A percentile compares a stretch with the other conserved stretches of the same genome.
Conservation (phyloP, 805 yeast species). For the Starmera amethionina region DNA sequence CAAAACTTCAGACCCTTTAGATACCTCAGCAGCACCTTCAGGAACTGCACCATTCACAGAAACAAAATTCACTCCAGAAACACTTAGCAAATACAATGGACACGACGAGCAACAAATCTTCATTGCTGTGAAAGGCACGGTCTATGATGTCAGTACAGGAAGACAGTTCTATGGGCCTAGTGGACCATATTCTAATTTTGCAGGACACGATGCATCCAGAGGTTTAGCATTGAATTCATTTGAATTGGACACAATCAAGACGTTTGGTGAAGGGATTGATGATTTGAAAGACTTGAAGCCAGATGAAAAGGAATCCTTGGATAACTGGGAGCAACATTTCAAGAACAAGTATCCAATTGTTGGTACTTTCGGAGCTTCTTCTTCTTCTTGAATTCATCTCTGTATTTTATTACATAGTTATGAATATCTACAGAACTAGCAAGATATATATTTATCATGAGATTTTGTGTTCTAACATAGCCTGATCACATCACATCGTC, state of each 20-base stretch:
- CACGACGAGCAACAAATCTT: slow-evolving; percentile 70
- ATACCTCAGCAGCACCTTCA: slow-evolving; percentile 4
- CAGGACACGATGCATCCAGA: slow-evolving; percentile 92
- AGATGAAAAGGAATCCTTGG: slow-evolving; percentile 56
- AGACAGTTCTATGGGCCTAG: slow-evolving; percentile 90
- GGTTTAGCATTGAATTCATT: slow-evolving; percentile 87
- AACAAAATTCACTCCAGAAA: slow-evolving; percentile 59
- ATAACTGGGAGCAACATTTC: slow-evolving; percentile 82
- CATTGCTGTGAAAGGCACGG: slow-evolving; percentile 77
- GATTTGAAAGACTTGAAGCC: slow-evolving; percentile 47
- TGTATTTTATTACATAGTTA: no score
- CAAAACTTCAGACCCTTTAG: slow-evolving; percentile 14
- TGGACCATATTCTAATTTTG: slow-evolving; percentile 90
- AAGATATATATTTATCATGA: no score
- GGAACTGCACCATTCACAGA: slow-evolving; percentile 28
- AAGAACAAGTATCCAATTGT: slow-evolving; percentile 71
- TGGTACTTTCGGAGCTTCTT: slow-evolving; percentile 46
- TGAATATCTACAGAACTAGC: no score
- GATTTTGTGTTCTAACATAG: no score
- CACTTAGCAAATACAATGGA: slow-evolving; percentile 73
- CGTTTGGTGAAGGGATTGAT: slow-evolving; percentile 74
- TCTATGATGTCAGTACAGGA: slow-evolving; percentile 75
- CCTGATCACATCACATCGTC: no score
- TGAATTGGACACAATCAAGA: slow-evolving; percentile 55
- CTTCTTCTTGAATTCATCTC: slow-evolving; percentile 5